A percentile compares a stretch with the other conserved stretches of the same genome.
Conservation (phyloP, 2,329 filamentous ascomycete species). For the Cladophialophora bantiana region DNA sequence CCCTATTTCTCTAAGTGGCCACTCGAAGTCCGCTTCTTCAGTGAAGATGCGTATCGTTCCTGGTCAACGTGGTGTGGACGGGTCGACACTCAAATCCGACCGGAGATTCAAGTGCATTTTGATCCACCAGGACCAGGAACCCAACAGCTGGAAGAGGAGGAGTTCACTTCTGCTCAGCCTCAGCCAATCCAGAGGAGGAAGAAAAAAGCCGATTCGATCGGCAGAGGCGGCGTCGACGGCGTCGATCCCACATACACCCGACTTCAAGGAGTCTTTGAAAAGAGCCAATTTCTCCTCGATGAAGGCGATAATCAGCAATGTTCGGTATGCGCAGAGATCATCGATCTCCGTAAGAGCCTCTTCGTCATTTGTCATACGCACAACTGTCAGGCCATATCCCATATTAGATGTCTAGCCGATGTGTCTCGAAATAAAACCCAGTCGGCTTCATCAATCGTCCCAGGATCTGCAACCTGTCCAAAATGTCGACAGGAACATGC, state of each 20-base stretch:
- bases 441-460: slow-evolving; percentile 62
- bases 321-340: slow-evolving; percentile 55
- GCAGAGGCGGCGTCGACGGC: slow-evolving; percentile 50
- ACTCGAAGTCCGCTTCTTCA: slow-evolving; percentile 79
- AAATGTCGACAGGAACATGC: slow-evolving; percentile 66
- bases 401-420: slow-evolving; percentile 63
- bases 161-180: slow-evolving; percentile 39
- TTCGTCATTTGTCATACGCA: slow-evolving; percentile 60
- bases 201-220: slow-evolving; percentile 37
- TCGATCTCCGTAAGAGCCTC: slow-evolving; percentile 50
- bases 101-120: slow-evolving; percentile 61
- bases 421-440: slow-evolving; percentile 57
- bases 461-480: slow-evolving; percentile 74
- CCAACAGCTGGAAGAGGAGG: slow-evolving; percentile 35
- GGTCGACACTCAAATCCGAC: slow-evolving; percentile 57
- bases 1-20: slow-evolving; percentile 85
- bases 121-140: slow-evolving; percentile 51
- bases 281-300: slow-evolving; percentile 55
- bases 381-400: slow-evolving; percentile 58
- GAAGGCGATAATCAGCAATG: slow-evolving; percentile 51
- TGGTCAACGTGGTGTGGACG: slow-evolving; percentile 70
- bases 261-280: slow-evolving; percentile 60
- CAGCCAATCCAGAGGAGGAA: slow-evolving; percentile 35
- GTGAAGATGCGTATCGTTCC: slow-evolving; percentile 68
- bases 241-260: slow-evolving; percentile 62